Conservation (phyloP, 2,329 filamentous ascomycete genomes). For the Arthrobotrys conoides region DNA sequence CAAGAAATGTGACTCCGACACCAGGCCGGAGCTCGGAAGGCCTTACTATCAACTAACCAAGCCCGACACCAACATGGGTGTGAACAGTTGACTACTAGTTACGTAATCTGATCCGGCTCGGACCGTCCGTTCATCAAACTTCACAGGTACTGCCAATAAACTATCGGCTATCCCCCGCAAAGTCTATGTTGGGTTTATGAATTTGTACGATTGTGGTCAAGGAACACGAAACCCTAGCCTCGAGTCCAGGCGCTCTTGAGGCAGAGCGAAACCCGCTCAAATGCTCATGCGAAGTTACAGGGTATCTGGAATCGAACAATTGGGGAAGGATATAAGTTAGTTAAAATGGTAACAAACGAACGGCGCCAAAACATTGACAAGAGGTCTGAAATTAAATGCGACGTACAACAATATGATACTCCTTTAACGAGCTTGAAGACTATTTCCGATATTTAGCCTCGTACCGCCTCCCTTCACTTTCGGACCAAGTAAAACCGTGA, state of each 20-base stretch:
- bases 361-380: not conserved
- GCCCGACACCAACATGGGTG: not conserved
- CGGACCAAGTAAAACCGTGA: not conserved
- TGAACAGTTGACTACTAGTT: too few relatives aligned
- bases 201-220: too few relatives aligned
- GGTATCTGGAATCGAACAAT: not conserved
- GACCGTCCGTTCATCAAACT: not conserved
- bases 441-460: not conserved
- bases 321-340: not conserved
- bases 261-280: too few relatives aligned
- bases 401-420: not conserved
- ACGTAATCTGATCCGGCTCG: conserved; percentile 29
- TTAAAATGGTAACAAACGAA: not conserved
- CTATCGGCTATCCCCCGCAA: not conserved
- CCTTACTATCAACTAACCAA: not conserved
- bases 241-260: too few relatives aligned
- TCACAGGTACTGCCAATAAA: not conserved
- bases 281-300: too few relatives aligned
- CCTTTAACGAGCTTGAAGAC: not conserved
- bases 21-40: conserved; percentile 16
- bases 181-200: too few relatives aligned
- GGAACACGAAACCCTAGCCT: too few relatives aligned
- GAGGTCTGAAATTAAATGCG: not conserved
- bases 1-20: conserved; percentile 16
- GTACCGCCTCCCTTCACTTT: not conserved